Evolutionary conservation across 768 basidiomycete species (phyloP).

Genomic region (Botryobasidium botryosum): DNA sequence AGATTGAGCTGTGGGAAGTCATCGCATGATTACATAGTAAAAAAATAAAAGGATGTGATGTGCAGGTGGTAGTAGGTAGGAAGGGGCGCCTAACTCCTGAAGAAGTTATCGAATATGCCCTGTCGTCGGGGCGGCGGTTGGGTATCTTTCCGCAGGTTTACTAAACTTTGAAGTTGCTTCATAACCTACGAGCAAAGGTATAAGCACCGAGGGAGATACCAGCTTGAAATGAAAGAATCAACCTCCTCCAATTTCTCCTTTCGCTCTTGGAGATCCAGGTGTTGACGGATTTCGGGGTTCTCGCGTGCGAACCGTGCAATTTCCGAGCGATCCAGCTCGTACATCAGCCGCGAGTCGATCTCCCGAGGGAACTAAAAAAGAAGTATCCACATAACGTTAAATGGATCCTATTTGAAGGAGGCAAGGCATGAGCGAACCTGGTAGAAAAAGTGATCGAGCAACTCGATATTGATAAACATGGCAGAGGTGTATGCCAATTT

Average conservation of each 20-base stretch:
- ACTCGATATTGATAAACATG: conserved; percentile 98
- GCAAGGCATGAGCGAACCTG: conserved; percentile 36
- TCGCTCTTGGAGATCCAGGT: conserved; percentile 87
- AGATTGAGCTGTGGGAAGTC: too few relatives aligned
- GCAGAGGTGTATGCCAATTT: conserved; percentile 91
- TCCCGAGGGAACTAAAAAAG: conserved; percentile 75
- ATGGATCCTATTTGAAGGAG: neutral
- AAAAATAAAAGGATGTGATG: neutral
- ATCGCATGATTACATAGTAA: too few relatives aligned
- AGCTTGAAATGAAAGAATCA: neutral
- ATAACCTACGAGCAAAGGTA: conserved; percentile 42
- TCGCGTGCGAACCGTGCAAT: conserved; percentile 87
- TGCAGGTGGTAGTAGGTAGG: neutral
- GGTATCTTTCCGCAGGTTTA: conserved; percentile 70
- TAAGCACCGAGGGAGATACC: neutral
- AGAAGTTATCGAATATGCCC: conserved; percentile 48
- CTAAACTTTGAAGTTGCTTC: conserved; percentile 86
- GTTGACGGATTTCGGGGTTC: conserved; percentile 73
- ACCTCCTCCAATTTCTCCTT: conserved; percentile 97
- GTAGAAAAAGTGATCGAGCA: conserved; percentile 97
- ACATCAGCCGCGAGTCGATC: conserved; percentile 84
- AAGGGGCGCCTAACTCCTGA: too few relatives aligned
- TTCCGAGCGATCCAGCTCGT: conserved; percentile 82
- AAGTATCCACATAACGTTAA: neutral
- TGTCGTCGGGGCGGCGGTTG: conserved; percentile 56